Evolutionary conservation across 352 stramenopile genomes (phyloP).

Genomic region (Phytophthora megakarya): DNA sequence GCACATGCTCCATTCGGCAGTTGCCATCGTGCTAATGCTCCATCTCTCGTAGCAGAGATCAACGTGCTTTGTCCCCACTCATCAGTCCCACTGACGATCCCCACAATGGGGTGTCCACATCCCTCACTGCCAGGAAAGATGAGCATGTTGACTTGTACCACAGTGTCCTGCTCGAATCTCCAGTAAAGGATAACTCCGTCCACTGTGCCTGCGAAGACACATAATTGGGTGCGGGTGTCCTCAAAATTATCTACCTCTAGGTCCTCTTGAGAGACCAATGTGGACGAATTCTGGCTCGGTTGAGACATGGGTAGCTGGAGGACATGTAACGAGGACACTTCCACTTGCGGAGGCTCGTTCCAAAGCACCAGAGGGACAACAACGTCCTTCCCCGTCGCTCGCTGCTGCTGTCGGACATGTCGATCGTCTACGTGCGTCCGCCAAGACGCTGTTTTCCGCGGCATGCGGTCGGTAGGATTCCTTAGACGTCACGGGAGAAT

Average conservation of each 20-base stretch:
- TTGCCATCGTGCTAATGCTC: constrained; percentile 65
- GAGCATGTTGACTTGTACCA: constrained; percentile 74
- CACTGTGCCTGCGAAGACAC: constrained; percentile 70
- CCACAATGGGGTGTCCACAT: constrained; percentile 45
- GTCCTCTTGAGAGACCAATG: constrained; percentile 35
- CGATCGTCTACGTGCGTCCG: constrained; percentile 14
- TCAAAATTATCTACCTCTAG: constrained; percentile 38
- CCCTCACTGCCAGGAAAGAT: constrained; percentile 40
- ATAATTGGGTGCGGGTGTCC: constrained; percentile 50
- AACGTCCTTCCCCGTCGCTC: constrained; percentile 42
- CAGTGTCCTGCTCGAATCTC: constrained; percentile 61
- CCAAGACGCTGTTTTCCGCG: constrained; percentile 26
- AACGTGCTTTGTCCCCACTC: constrained; percentile 82
- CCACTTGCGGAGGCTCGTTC: constrained; percentile 54
- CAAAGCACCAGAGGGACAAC: constrained; percentile 76
- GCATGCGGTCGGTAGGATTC: constrained; percentile 10
- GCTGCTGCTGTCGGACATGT: constrained; percentile 14
- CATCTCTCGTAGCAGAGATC: constrained; percentile 59
- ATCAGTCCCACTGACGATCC: constrained; percentile 71
- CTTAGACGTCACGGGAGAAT: neutral
- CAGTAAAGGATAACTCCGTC: constrained; percentile 77
- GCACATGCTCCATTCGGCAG: constrained; percentile 70
- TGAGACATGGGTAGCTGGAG: constrained; percentile 65
- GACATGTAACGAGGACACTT: constrained; percentile 65
- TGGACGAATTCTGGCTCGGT: constrained; percentile 70